Evolutionary conservation across 306 rosid species (phyloP).

Genomic region (Fragaria vesca): DNA sequence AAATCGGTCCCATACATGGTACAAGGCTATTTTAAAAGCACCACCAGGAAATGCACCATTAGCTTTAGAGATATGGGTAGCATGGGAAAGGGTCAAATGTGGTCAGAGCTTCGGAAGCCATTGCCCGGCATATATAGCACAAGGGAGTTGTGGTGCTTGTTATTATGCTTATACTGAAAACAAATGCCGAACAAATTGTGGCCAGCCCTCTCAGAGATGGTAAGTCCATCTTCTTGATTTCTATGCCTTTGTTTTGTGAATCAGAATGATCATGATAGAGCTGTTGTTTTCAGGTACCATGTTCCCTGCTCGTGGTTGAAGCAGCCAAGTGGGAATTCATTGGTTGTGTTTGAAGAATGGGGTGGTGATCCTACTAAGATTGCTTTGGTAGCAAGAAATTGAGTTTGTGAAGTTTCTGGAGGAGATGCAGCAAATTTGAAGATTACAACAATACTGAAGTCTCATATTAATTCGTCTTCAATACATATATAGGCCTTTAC

Average conservation of each 20-base stretch:
- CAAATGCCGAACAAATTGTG: constrained; percentile 67
- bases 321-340: constrained; percentile 46
- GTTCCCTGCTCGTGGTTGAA: constrained; percentile 87
- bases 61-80: constrained; percentile 80
- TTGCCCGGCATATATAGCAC: constrained; percentile 73
- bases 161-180: constrained; percentile 61
- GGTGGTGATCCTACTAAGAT: constrained; percentile 81
- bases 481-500: constrained; percentile 17
- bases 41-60: constrained; percentile 74
- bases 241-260: neutral
- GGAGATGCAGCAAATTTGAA: constrained; percentile 43
- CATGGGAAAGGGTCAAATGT: constrained; percentile 94
- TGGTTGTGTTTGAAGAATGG: constrained; percentile 89
- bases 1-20: constrained; percentile 83
- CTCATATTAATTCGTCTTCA: constrained; percentile 20
- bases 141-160: constrained; percentile 60
- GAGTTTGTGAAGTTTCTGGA: constrained; percentile 49
- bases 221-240: constrained; percentile 24
- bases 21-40: constrained; percentile 74
- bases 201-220: constrained; percentile 94
- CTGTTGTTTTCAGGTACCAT: constrained; percentile 71
- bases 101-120: constrained; percentile 91
- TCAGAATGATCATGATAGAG: constrained; percentile 16
- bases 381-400: constrained; percentile 58
- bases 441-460: constrained; percentile 32